Evolutionary conservation across 23 red algal species (phyloP), one percentile per base, ranked within the genome.

Genomic region (Agarophyton chilense): DNA sequence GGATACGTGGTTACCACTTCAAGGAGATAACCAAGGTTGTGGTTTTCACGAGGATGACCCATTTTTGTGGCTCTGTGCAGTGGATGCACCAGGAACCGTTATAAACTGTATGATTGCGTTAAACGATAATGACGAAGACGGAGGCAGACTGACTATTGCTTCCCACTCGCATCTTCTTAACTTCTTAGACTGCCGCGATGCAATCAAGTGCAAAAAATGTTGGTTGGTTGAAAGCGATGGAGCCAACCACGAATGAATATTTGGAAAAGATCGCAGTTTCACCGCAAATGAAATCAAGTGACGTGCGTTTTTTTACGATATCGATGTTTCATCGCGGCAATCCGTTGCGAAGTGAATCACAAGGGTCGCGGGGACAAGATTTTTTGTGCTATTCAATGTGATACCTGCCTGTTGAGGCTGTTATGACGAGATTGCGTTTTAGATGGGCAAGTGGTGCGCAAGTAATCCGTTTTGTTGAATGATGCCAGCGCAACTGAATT

Each of bases 291-390:
- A 74, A 74, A 29, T 7, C 68, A 36, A 29, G 68, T 43, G 68
- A 74, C 22, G 68, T 50, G 26, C 11, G 11, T 74, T n/a, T 74
- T 6, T n/a, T 22, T n/a, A 74, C 68, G 22, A 7, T 10, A 43
- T 74, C 10, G 39, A 8, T 74, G 28, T 74, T 74, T 50, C 68
- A 74, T 38, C 68, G 68, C 8, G 68, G 68, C 5, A 50, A 74
- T 47, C 39, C 39, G 14, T 74, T 74, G 6, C 68, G 44, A 34
- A 74, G 38, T 7, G 68, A 29, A 31, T 47, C 39, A 24, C 12
- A 10, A n/a, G 68, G 26, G 7, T 6, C 18, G 10, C 18, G 8
- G 18, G 68, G 68, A 41, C 11, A 43, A 36, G 68, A 29, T 10
- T 36, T 74, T 36, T 10, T 14, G 8, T 36, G 68, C 6, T 74